Percentiles rank a stretch among this genome's conserved stretches.
Conservation (phyloP, 257 asterid genomes). For the Petrea volubilis region DNA sequence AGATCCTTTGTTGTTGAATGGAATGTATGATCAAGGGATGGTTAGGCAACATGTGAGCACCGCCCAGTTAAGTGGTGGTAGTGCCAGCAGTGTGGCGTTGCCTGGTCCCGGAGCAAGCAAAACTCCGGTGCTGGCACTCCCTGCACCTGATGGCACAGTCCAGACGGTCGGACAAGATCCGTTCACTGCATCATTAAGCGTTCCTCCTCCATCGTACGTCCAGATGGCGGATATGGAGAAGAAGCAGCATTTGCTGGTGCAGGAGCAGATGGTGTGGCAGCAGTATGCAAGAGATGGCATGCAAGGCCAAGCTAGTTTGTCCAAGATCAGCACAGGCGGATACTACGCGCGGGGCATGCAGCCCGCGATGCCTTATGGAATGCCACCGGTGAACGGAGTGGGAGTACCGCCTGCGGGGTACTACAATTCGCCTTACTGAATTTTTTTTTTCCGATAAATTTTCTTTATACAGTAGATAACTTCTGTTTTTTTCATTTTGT, state of each 20-base stretch:
- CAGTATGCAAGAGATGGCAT: constrained; percentile 72
- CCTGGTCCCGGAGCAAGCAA: constrained; percentile 58
- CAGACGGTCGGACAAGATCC: constrained; percentile 73
- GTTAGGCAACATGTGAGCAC: constrained; percentile 67
- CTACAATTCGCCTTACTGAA: constrained; percentile 54
- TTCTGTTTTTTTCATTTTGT: constrained; percentile 24
- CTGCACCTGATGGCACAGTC: constrained; percentile 78
- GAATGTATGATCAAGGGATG: constrained; percentile 84
- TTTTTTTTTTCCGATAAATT: constrained; percentile 22
- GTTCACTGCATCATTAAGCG: constrained; percentile 66
- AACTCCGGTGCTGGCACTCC: constrained; percentile 74
- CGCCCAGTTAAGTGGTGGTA: constrained; percentile 57
- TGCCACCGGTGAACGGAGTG: constrained; percentile 68
- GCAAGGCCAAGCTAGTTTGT: constrained; percentile 78
- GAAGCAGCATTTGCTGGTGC: constrained; percentile 70
- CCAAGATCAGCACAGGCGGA: constrained; percentile 63
- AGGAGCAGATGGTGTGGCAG: constrained; percentile 85
- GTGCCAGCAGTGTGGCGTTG: constrained; percentile 79
- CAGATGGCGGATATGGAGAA: constrained; percentile 90
- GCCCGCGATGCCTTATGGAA: constrained; percentile 59
- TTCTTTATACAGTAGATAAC: constrained; percentile 31
- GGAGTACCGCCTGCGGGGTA: constrained; percentile 61
- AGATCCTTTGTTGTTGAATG: constrained; percentile 72
- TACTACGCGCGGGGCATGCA: constrained; percentile 56
- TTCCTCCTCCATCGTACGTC: constrained; percentile 80